Evolutionary conservation across 768 basidiomycete genomes (phyloP).

Genomic region (Suillus discolor): DNA sequence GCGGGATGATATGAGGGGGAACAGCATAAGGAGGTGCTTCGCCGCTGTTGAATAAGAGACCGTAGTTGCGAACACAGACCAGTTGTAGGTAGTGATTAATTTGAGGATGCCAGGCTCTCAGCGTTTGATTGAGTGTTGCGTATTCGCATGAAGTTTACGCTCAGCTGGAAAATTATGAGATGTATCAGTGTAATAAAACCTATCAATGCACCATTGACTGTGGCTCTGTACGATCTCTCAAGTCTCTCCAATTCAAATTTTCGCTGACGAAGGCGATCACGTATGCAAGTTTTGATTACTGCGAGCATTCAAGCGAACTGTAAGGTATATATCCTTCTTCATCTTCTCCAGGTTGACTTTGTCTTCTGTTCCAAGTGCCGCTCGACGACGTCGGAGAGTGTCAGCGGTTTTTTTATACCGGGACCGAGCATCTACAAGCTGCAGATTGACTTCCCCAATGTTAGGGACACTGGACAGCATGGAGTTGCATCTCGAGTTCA

Average conservation of each 20-base stretch:
- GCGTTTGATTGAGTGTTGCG: conserved; percentile 23
- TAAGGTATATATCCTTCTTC: conserved; percentile 15
- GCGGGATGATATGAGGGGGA: not conserved
- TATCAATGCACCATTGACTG: conserved; percentile 4
- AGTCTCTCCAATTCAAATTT: conserved; percentile 33
- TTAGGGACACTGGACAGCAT: not conserved
- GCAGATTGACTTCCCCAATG: not conserved
- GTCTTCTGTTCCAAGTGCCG: conserved; percentile 6
- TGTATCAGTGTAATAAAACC: not conserved
- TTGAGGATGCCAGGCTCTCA: conserved; percentile 17
- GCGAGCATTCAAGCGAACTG: conserved; percentile 14
- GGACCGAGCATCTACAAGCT: not conserved
- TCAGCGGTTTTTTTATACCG: conserved; percentile 9
- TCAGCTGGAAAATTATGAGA: conserved; percentile 18
- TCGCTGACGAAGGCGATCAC: conserved; percentile 15
- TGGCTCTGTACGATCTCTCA: conserved; percentile 16
- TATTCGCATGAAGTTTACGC: conserved; percentile 29
- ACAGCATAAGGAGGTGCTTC: not conserved
- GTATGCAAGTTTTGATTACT: not conserved
- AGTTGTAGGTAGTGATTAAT: not conserved
- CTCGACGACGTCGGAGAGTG: conserved; percentile 8
- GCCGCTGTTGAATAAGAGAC: too few species aligned
- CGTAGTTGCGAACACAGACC: too few species aligned
- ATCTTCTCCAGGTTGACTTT: conserved; percentile 5
- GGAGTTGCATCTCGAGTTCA: not conserved